A percentile compares a stretch with the other conserved stretches of the same genome.
phyloP scores from a whole-genome alignment of 2,329 filamentous ascomycete genomes.

The Chrysoporthe austroafricana region DNA sequence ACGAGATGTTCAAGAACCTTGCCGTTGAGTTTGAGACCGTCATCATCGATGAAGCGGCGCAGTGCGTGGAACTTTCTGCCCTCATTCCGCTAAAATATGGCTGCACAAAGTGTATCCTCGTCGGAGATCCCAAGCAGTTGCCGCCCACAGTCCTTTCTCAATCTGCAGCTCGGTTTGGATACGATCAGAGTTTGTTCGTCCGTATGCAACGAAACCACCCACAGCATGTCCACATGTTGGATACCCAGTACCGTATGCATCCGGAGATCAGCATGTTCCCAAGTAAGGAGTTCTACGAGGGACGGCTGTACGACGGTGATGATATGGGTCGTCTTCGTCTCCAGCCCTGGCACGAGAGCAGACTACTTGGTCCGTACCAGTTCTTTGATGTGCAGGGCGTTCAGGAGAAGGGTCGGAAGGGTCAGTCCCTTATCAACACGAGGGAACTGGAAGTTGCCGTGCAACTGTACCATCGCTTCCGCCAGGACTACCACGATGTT shows the following conservation, averaged over 20 bases:
- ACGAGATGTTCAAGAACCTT: conserved; percentile 94
- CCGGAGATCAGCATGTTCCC: conserved; percentile 93
- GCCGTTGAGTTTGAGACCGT: conserved; percentile 98
- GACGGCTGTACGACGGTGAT: conserved; percentile 79
- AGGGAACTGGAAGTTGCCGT: conserved; percentile 87
- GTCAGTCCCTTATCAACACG: conserved; percentile 88
- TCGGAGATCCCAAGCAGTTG: conserved; percentile 96
- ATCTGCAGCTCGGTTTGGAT: conserved; percentile 88
- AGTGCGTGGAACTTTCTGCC: conserved; percentile 96
- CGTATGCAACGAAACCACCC: conserved; percentile 95
- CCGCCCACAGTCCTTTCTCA: conserved; percentile 95
- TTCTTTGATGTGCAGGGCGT: conserved; percentile 96
- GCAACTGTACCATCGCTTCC: conserved; percentile 80
- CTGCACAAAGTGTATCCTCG: conserved; percentile 93
- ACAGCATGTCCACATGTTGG: conserved; percentile 87
- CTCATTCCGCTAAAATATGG: conserved; percentile 97
- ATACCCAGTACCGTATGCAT: conserved; percentile 99
- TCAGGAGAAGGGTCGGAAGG: conserved; percentile 78
- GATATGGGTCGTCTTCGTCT: conserved; percentile 78
- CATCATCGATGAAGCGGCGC: conserved; percentile 96
- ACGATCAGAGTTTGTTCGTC: conserved; percentile 97
- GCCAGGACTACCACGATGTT: conserved; percentile 68
- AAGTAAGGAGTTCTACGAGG: conserved; percentile 89
- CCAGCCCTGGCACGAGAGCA: conserved; percentile 83
- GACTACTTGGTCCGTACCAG: conserved; percentile 85